phyloP scores from a whole-genome alignment of 2,329 filamentous ascomycete species.

The Pyrenochaeta sp. region DNA sequence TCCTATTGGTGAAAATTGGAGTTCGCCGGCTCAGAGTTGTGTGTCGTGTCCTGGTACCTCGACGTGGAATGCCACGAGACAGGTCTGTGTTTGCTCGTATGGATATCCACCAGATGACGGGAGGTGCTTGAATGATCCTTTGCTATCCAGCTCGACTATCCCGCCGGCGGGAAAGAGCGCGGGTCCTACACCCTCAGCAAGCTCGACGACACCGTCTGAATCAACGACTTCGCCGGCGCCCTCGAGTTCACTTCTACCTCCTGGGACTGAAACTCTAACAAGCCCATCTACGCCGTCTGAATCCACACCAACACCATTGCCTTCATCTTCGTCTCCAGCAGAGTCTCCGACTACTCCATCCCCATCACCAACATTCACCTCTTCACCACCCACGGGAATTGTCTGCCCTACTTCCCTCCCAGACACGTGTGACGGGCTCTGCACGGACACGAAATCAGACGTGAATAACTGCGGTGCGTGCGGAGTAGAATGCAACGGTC shows the following conservation, averaged over 20 bases:
- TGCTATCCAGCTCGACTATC: background rate
- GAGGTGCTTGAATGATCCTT: background rate
- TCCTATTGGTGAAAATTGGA: background rate
- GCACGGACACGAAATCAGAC: background rate
- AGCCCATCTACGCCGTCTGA: background rate
- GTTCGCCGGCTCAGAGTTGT: background rate
- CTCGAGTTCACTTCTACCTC: no score
- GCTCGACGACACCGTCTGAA: no score
- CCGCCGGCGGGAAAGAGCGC: background rate
- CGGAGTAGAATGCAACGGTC: background rate
- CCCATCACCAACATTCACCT: background rate
- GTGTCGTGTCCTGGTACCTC: background rate
- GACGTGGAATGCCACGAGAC: background rate
- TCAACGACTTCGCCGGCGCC: no score
- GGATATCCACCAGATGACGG: background rate
- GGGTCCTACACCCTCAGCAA: background rate
- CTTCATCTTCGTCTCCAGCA: background rate
- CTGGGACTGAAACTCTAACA: background rate
- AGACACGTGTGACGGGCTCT: background rate
- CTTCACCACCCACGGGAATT: background rate
- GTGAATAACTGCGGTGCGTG: constrained; percentile 4
- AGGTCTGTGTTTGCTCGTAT: background rate
- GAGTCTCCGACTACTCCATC: background rate
- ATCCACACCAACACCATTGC: no score
- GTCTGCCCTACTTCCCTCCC: constrained; percentile 1